phyloP scores from a whole-genome alignment of 2,329 filamentous ascomycete species.

The Cladosporium cucumerinum region DNA sequence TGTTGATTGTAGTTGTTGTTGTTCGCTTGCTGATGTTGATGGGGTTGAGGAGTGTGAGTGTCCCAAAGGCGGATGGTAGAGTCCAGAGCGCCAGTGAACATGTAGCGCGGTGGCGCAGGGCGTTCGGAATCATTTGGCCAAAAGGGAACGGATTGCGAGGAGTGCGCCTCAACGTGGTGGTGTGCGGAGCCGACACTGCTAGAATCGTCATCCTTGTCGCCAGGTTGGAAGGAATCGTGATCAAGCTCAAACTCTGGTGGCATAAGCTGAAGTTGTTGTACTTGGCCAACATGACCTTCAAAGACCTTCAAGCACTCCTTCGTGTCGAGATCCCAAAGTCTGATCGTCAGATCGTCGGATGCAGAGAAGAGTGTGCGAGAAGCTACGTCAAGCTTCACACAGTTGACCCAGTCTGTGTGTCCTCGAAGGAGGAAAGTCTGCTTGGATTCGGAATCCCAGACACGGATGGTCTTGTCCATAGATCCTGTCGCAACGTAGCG shows the following conservation, averaged over 20 bases:
- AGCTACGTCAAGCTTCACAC: conserved; percentile 76
- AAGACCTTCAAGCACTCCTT: conserved; percentile 73
- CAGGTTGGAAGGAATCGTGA: conserved; percentile 54
- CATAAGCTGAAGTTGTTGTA: conserved; percentile 84
- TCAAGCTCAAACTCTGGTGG: conserved; percentile 88
- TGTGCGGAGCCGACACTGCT: conserved; percentile 30
- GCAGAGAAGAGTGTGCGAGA: conserved; percentile 80
- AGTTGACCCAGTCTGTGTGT: conserved; percentile 93
- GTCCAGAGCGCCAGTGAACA: conserved; percentile 88
- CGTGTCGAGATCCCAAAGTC: conserved; percentile 89
- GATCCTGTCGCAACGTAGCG: conserved; percentile 85
- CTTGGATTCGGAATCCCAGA: conserved; percentile 87
- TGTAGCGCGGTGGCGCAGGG: conserved; percentile 78
- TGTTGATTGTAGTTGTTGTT: not conserved
- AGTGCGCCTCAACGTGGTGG: conserved; percentile 17
- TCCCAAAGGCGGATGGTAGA: conserved; percentile 93
- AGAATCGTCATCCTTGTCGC: conserved; percentile 52
- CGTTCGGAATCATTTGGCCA: conserved; percentile 63
- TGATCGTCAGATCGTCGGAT: conserved; percentile 87
- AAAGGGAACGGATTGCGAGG: conserved; percentile 34
- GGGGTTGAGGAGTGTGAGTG: conserved; percentile 44
- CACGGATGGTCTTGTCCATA: conserved; percentile 82
- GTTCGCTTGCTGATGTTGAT: conserved; percentile 18
- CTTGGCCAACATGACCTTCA: conserved; percentile 88
- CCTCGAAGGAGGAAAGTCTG: conserved; percentile 76